Percentiles rank a stretch among this genome's conserved stretches.
Conservation (phyloP, 257 asterid species). For the Plantago major region DNA sequence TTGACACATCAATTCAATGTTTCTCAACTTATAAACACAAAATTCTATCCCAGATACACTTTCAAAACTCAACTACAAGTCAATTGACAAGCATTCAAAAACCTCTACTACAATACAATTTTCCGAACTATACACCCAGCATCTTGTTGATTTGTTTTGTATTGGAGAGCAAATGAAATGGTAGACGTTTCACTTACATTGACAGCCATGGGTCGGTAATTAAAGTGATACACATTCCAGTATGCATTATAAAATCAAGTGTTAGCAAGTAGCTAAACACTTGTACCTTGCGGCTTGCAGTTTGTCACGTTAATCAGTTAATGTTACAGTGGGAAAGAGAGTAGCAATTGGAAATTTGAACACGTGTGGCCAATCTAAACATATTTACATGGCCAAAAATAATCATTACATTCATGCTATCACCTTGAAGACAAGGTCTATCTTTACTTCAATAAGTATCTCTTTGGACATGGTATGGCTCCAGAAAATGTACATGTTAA, state of each 20-base stretch:
- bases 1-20: too few species aligned
- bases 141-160: too few species aligned
- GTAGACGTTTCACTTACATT: too few species aligned
- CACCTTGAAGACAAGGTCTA: neutral
- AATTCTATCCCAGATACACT: too few species aligned
- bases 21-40: too few species aligned
- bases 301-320: neutral
- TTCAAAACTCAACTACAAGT: too few species aligned
- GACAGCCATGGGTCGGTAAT: too few species aligned
- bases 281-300: neutral
- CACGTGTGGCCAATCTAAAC: neutral
- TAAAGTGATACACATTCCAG: neutral
- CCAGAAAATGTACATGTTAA: conserved; percentile 4
- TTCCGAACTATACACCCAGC: too few species aligned
- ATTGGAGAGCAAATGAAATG: too few species aligned
- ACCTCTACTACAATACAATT: too few species aligned
- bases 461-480: neutral
- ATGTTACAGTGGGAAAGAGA: neutral
- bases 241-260: neutral
- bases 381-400: conserved; percentile 2
- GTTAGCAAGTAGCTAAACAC: neutral
- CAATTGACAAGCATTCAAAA: too few species aligned
- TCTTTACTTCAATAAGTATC: conserved; percentile 11
- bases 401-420: too few species aligned
- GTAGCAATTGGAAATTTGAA: neutral